Percentiles rank a stretch among this genome's conserved stretches.
phyloP scores from a whole-genome alignment of 495 filamentous ascomycete species.

The Oidiodendron maius region DNA sequence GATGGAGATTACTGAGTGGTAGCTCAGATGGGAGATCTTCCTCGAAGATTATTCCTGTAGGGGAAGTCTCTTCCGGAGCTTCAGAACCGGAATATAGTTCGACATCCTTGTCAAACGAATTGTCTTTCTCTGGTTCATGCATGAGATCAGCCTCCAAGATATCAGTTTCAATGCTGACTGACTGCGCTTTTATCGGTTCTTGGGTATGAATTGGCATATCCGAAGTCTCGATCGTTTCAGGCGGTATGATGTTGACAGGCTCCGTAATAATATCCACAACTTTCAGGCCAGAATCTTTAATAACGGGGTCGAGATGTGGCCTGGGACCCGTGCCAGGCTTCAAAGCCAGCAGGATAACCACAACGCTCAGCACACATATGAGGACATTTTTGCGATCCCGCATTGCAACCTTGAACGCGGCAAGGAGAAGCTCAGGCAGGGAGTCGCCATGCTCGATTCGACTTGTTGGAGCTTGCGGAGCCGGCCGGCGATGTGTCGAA shows the following conservation, averaged over 20 bases:
- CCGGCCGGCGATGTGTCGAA: slow-evolving; percentile 21
- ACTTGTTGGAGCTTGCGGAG: slow-evolving; percentile 9
- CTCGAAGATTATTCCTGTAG: too few species aligned
- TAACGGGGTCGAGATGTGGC: background rate
- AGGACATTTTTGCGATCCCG: slow-evolving; percentile 66
- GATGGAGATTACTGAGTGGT: too few species aligned
- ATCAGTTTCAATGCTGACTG: too few species aligned
- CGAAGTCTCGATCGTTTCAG: too few species aligned
- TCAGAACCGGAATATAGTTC: too few species aligned
- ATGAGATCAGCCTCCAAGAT: too few species aligned
- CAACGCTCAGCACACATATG: slow-evolving; percentile 54
- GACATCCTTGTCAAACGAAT: too few species aligned
- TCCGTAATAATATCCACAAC: background rate
- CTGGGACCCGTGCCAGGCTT: slow-evolving; percentile 3
- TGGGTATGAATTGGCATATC: too few species aligned
- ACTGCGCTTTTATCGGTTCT: too few species aligned
- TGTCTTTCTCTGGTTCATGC: too few species aligned
- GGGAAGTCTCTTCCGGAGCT: too few species aligned
- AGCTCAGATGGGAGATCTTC: too few species aligned
- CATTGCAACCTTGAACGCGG: slow-evolving; percentile 61
- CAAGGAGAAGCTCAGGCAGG: slow-evolving; percentile 56
- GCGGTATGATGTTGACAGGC: background rate
- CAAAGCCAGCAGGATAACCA: slow-evolving; percentile 49
- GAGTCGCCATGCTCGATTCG: slow-evolving; percentile 28
- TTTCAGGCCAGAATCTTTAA: background rate